Evolutionary conservation across 2,329 filamentous ascomycete species (phyloP).

Genomic region (Rhinocladiella similis): DNA sequence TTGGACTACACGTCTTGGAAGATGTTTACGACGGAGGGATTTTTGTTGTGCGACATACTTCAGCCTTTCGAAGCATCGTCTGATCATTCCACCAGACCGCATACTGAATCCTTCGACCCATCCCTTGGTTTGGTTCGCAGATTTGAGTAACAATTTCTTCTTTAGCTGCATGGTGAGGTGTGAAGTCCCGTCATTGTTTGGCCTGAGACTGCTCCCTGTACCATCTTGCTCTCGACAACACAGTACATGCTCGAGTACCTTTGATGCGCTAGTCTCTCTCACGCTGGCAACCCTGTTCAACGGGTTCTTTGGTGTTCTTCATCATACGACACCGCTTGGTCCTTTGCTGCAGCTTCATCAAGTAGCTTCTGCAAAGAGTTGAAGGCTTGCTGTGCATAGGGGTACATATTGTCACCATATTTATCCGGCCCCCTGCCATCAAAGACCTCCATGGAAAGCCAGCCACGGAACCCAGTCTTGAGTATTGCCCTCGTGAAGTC

Average conservation of each 20-base stretch:
- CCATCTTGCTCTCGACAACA: no score
- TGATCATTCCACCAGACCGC: no score
- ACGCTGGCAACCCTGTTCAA: not conserved
- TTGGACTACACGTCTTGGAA: no score
- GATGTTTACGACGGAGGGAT: no score
- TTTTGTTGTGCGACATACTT: no score
- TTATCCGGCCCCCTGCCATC: constrained; percentile 59
- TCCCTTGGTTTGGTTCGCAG: no score
- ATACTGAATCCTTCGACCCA: no score
- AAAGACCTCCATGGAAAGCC: constrained; percentile 71
- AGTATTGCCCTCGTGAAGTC: constrained; percentile 67
- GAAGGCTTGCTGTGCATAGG: constrained; percentile 55
- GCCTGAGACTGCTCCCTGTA: no score
- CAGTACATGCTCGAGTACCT: not conserved
- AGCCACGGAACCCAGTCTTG: constrained; percentile 65
- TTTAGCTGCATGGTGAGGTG: no score
- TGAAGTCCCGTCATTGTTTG: no score
- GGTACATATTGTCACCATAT: constrained; percentile 49
- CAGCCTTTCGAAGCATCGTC: no score
- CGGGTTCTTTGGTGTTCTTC: not conserved
- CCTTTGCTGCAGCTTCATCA: constrained; percentile 16
- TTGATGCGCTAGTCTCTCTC: not conserved
- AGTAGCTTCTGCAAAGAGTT: constrained; percentile 49
- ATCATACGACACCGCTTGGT: not conserved
- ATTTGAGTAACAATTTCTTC: no score